Percentiles rank a stretch among this genome's conserved stretches.
These are phyloP conservation scores for Coemansia sp. DNA, from an alignment of 192 early-diverging fungal genomes.

Conservation along the genomic window DNA sequence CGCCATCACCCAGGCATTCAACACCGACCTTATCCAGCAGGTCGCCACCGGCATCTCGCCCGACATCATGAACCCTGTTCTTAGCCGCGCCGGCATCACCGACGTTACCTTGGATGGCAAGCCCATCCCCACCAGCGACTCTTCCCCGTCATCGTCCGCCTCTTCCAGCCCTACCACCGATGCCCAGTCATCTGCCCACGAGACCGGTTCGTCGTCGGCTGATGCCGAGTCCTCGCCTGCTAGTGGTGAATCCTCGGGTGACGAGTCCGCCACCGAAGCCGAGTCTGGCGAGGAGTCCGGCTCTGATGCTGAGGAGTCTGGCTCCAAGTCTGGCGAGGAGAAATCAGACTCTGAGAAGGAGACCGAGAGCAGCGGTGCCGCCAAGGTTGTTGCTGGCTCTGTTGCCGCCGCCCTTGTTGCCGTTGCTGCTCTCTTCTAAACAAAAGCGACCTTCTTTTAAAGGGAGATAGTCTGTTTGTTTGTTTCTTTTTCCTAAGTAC, in stretches of 20 bases:
- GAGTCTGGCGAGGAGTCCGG: background rate
- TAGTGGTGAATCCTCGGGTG: background rate
- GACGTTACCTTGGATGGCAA: constrained; percentile 45
- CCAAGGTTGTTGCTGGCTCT: constrained; percentile 27
- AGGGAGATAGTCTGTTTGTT: background rate
- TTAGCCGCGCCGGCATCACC: constrained; percentile 41
- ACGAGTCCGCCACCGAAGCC: background rate
- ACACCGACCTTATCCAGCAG: constrained; percentile 39
- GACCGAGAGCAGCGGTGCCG: constrained; percentile 26
- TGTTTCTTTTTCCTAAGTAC: background rate
- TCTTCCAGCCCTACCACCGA: background rate
- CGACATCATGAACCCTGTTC: constrained; percentile 46
- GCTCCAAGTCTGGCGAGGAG: constrained; percentile 4
- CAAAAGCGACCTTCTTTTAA: background rate
- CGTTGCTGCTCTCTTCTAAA: constrained; percentile 43
- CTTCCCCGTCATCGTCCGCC: background rate
- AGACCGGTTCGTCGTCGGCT: background rate
- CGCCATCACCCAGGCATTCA: constrained; percentile 26
- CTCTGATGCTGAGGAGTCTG: constrained; percentile 7
- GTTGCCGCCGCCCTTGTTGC: constrained; percentile 30
- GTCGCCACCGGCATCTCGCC: constrained; percentile 48
- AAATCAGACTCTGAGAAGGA: constrained; percentile 9
- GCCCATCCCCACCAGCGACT: constrained; percentile 9
- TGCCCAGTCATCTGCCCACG: background rate
- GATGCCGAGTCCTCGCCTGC: background rate